Conservation (phyloP, 1,139 yeast genomes). For the Zygosaccharomyces pseudobailii region DNA sequence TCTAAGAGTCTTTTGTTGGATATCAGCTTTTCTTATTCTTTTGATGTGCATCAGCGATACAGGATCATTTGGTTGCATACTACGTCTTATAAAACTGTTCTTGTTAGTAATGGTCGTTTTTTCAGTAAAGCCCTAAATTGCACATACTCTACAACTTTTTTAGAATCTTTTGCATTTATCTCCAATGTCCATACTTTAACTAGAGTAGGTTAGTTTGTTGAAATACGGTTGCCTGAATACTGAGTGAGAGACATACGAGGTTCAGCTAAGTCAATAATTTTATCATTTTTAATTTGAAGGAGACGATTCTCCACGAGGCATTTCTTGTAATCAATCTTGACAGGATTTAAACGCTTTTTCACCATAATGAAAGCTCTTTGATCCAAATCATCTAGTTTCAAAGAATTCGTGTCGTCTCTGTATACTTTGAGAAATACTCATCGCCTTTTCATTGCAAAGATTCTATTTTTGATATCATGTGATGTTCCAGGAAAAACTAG, state of each 20-base stretch:
- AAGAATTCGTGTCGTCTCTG: neutral
- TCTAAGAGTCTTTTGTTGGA: conserved; percentile 23
- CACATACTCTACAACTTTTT: conserved; percentile 32
- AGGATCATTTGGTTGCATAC: conserved; percentile 36
- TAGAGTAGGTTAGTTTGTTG: neutral
- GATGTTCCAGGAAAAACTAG: neutral
- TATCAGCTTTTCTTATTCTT: conserved; percentile 34
- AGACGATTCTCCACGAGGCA: conserved; percentile 47
- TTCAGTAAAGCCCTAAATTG: conserved; percentile 12
- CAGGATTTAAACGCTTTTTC: conserved; percentile 32
- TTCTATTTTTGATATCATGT: neutral
- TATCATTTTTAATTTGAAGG: conserved; percentile 43
- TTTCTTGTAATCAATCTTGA: conserved; percentile 44
- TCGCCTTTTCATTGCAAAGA: neutral
- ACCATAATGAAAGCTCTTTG: conserved; percentile 25
- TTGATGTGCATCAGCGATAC: conserved; percentile 41
- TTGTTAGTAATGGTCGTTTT: conserved; percentile 15
- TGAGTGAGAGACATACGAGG: conserved; percentile 29
- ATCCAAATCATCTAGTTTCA: neutral
- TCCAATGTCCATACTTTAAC: conserved; percentile 54
- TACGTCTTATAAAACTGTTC: conserved; percentile 22
- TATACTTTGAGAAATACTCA: neutral
- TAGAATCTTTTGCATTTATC: conserved; percentile 43
- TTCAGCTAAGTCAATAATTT: conserved; percentile 31
- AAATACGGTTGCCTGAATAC: conserved; percentile 1